Base-by-base conservation (phyloP, 345 rosid species). In the Hibiscus mutabilis region DNA sequence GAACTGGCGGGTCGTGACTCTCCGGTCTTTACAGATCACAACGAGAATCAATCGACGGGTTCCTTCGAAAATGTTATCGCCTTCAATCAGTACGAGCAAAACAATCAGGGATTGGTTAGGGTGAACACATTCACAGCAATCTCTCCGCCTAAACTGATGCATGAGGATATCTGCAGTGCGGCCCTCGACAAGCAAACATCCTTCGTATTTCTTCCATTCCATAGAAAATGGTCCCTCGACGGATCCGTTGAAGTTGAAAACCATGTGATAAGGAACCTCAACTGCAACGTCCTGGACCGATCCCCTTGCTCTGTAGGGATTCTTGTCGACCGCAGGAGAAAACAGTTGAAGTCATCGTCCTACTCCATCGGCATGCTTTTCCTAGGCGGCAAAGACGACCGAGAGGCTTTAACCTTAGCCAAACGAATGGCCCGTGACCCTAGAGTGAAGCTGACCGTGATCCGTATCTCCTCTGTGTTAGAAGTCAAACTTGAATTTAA, bases 311-410 rank as follows among this genome's bases (percentile, higher is more conserved):
- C 86, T 0, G 71, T 81, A 8, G 82, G 84, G n/a, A 77, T 81
- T 46, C 71, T 78, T 16, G n/a, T 80, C 2, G 66, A 62, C 66
- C 47, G 12, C 15, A 14, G 2, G 3, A 10, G 33, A 6, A 11
- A 14, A 15, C 4, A 12, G 13, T 40, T 10, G 2, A 40, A 10
- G 12, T 33, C 24, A 6, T 25, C 60, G 0, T 56, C 40, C 3
- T 73, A 62, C 25, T 60, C 61, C 37, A 65, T 79, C 0, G 77
- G 78, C 10, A 59, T 88, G 78, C 69, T 91, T 47, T 91, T 88
- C 78, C 58, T 84, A 4, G 96, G 96, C 0, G 93, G 92, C 0
- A 74, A 63, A 18, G 97, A 91, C 46, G 96, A 91, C 33, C 65
- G 83, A 0, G 97, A 88, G 51, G 91, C 86, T 1, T 16, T 89